Conservation (phyloP, 192 early-diverging fungal species). For the Coemansia sp. region DNA sequence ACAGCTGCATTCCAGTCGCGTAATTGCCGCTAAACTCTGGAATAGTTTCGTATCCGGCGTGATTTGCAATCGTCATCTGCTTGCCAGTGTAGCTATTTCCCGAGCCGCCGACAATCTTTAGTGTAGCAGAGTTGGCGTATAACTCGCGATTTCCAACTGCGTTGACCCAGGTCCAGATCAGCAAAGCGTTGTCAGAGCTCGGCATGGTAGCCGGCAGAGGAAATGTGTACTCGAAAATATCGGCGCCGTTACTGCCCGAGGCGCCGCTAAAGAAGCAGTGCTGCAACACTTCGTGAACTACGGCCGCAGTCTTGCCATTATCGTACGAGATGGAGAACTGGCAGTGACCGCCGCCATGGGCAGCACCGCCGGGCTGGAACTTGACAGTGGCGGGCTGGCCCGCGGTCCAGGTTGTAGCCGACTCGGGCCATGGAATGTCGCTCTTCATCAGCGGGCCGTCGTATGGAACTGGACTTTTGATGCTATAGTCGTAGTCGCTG, state of each 20-base stretch:
- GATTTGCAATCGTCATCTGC: slow-evolving; percentile 52
- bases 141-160: slow-evolving; percentile 65
- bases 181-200: slow-evolving; percentile 24
- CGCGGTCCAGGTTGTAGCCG: too few relatives aligned
- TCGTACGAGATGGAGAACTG: slow-evolving; percentile 56
- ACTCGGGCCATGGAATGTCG: too few relatives aligned
- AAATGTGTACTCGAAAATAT: too few relatives aligned
- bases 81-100: slow-evolving; percentile 32
- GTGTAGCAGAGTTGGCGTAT: slow-evolving; percentile 64
- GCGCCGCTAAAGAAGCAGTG: too few relatives aligned
- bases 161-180: slow-evolving; percentile 69
- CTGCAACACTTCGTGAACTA: slow-evolving; percentile 41
- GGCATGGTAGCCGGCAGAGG: too few relatives aligned
- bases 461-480: too few relatives aligned
- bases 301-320: too few relatives aligned
- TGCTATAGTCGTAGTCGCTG: too few relatives aligned
- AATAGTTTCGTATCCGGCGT: slow-evolving; percentile 46
- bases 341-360: slow-evolving; percentile 44
- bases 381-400: too few relatives aligned
- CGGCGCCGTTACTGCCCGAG: too few relatives aligned
- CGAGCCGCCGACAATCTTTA: slow-evolving; percentile 32
- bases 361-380: too few relatives aligned
- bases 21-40: slow-evolving; percentile 48
- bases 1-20: slow-evolving; percentile 20
- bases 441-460: too few relatives aligned